These are phyloP conservation scores for Botrytis squamosa DNA, from an alignment of 2,329 filamentous ascomycete species.

Conservation along the genomic window DNA sequence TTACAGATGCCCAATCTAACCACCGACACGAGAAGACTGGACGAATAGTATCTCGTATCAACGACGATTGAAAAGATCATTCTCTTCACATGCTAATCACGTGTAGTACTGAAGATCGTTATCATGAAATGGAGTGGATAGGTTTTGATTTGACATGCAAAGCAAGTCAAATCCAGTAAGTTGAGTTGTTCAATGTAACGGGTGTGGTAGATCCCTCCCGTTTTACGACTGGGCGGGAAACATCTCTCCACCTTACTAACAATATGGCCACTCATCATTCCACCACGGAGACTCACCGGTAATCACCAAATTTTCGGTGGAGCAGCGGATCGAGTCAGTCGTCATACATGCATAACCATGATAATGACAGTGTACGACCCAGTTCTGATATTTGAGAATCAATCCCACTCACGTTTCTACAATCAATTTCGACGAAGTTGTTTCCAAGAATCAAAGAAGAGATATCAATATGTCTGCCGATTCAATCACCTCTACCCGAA, in stretches of 20 bases:
- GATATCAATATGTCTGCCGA: slow-evolving; percentile 8
- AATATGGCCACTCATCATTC: slow-evolving; percentile 18
- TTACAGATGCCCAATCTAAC: background rate
- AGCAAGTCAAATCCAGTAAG: background rate
- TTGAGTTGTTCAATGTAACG: slow-evolving; percentile 14
- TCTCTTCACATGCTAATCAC: slow-evolving; percentile 3
- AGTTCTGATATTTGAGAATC: slow-evolving; percentile 11
- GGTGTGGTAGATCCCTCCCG: slow-evolving; percentile 8
- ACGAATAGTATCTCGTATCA: background rate
- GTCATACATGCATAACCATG: slow-evolving; percentile 20
- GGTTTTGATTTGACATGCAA: slow-evolving; percentile 9
- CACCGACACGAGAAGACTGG: background rate
- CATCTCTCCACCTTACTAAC: slow-evolving; percentile 15
- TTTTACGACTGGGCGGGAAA: slow-evolving; percentile 12
- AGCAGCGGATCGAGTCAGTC: slow-evolving; percentile 19
- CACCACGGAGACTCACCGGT: slow-evolving; percentile 15
- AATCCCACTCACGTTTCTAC: slow-evolving; percentile 10
- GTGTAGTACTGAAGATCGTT: background rate
- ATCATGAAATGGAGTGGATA: background rate
- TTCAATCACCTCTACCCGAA: background rate
- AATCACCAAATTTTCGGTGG: slow-evolving; percentile 19
- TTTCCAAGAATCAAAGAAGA: background rate
- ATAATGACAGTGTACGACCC: background rate
- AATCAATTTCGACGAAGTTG: background rate
- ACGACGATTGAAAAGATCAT: background rate